Conservation (phyloP, 495 filamentous ascomycete genomes). For the Trichocladium antarcticum region DNA sequence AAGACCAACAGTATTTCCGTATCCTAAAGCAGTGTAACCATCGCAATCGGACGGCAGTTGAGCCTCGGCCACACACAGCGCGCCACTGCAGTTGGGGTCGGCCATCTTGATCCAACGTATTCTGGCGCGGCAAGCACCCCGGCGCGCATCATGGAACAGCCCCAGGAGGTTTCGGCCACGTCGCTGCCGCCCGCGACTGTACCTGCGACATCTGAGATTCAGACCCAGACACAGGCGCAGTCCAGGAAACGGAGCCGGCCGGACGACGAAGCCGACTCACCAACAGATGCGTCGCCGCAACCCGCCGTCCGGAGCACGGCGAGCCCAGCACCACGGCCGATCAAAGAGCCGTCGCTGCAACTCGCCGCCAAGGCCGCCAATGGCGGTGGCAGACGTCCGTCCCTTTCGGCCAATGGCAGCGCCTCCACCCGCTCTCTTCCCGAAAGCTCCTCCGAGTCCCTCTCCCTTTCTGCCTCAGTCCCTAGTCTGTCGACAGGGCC, state of each 20-base stretch:
- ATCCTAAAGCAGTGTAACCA: slow-evolving; percentile 1
- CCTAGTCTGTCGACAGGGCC: slow-evolving; percentile 3
- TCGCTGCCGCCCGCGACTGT: no score
- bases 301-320: not conserved
- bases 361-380: not conserved
- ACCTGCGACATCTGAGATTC: not conserved
- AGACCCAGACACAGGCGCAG: not conserved
- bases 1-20: not conserved
- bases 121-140: not conserved
- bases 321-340: not conserved
- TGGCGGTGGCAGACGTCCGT: not conserved
- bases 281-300: not conserved
- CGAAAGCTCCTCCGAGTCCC: slow-evolving; percentile 7
- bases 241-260: slow-evolving; percentile 4
- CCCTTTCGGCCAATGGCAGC: slow-evolving; percentile 4
- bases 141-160: slow-evolving; percentile 8
- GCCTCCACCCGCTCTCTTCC: not conserved
- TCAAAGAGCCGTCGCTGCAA: not conserved
- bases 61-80: not conserved
- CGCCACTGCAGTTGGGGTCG: not conserved
- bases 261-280: not conserved
- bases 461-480: slow-evolving; percentile 5
- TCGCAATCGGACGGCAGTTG: not conserved
- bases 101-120: not conserved
- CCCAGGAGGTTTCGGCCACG: slow-evolving; percentile 2